phyloP scores from a whole-genome alignment of 2,329 filamentous ascomycete genomes.

The Penicillium sp. region DNA sequence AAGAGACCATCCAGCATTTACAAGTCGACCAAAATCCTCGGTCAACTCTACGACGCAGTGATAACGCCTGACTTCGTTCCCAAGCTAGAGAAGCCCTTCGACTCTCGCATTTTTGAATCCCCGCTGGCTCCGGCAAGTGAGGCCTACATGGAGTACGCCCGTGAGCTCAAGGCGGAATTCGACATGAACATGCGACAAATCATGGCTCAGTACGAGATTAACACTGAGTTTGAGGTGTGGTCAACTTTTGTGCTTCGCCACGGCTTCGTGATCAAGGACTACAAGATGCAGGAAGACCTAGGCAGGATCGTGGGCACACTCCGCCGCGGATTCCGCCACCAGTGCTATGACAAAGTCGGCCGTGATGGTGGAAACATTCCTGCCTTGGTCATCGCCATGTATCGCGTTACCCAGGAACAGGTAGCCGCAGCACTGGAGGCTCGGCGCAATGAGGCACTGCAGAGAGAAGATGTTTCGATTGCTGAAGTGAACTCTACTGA shows the following conservation, averaged over 20 bases:
- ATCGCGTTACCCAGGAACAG: slow-evolving; percentile 68
- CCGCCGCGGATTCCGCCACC: slow-evolving; percentile 58
- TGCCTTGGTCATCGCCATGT: slow-evolving; percentile 77
- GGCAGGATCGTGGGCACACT: slow-evolving; percentile 58
- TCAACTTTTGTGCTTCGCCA: slow-evolving; percentile 73
- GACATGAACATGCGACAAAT: slow-evolving; percentile 67
- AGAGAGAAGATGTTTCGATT: slow-evolving; percentile 4
- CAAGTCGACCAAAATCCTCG: slow-evolving; percentile 61
- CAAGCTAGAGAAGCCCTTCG: slow-evolving; percentile 64
- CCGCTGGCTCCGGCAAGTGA: slow-evolving; percentile 49
- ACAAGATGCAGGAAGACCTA: slow-evolving; percentile 79
- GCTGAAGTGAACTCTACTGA: slow-evolving; percentile 21
- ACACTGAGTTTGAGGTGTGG: slow-evolving; percentile 86
- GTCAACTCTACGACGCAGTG: slow-evolving; percentile 72
- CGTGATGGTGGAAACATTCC: slow-evolving; percentile 52
- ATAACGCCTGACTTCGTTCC: slow-evolving; percentile 61
- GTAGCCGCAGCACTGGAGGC: slow-evolving; percentile 52
- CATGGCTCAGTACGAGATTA: slow-evolving; percentile 75
- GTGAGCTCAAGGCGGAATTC: slow-evolving; percentile 64
- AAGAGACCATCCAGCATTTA: slow-evolving; percentile 48
- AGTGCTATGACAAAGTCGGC: slow-evolving; percentile 59
- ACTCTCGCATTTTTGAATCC: slow-evolving; percentile 58
- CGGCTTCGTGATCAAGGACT: slow-evolving; percentile 63
- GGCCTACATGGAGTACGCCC: slow-evolving; percentile 50
- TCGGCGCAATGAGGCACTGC: slow-evolving; percentile 25